Evolutionary conservation across 495 filamentous ascomycete species (phyloP).

Genomic region (Xylaria longipes): DNA sequence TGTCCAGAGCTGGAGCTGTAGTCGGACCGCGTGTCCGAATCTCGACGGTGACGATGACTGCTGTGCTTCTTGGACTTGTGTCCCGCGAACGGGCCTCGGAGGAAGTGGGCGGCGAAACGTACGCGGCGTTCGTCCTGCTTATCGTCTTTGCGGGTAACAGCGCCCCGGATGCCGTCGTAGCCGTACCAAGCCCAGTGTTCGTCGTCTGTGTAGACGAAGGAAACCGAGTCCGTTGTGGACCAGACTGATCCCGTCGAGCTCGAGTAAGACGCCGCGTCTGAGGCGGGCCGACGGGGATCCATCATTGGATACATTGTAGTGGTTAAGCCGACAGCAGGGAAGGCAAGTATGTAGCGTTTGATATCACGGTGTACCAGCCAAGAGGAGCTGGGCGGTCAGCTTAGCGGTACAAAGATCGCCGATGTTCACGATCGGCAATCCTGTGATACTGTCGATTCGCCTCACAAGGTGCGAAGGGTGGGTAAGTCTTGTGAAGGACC

Average conservation of each 20-base stretch:
- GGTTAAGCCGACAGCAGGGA: not conserved
- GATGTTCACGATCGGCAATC: constrained; percentile 16
- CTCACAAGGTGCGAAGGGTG: not conserved
- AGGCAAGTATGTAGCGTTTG: not conserved
- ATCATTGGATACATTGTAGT: constrained; percentile 16
- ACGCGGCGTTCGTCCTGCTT: constrained; percentile 32
- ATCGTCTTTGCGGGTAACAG: constrained; percentile 39
- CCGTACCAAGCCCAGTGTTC: constrained; percentile 30
- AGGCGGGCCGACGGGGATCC: constrained; percentile 23
- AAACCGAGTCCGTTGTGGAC: constrained; percentile 38
- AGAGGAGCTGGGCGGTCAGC: not conserved
- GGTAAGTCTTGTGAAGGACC: not conserved
- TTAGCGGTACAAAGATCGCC: not conserved
- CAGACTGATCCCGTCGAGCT: constrained; percentile 34
- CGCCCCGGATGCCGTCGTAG: constrained; percentile 37
- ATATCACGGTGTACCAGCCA: not conserved
- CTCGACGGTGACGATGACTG: constrained; percentile 13
- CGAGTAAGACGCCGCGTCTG: constrained; percentile 38
- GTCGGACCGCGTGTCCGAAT: constrained; percentile 14
- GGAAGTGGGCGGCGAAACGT: constrained; percentile 35
- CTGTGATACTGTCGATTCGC: constrained; percentile 10
- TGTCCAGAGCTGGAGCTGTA: constrained; percentile 24
- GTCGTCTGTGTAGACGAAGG: constrained; percentile 39
- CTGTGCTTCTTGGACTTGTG: constrained; percentile 33
- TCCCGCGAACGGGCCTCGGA: constrained; percentile 40